Evolutionary conservation across 176 grass and related monocot genomes (phyloP).

Genomic region (Musa itinerans): DNA sequence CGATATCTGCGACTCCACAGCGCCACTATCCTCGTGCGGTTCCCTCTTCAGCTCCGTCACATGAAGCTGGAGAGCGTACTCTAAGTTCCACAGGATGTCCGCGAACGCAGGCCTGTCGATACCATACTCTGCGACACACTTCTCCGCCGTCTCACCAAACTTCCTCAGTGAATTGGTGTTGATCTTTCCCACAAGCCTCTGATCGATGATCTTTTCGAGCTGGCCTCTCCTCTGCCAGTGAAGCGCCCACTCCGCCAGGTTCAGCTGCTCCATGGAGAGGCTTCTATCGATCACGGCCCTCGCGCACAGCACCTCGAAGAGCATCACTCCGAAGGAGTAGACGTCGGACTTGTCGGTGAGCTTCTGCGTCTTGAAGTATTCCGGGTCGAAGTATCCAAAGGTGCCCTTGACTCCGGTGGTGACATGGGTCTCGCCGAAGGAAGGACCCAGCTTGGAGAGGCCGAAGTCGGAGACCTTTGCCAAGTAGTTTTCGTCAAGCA

Average conservation of each 20-base stretch:
- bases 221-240: conserved; percentile 5
- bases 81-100: conserved; percentile 10
- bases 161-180: not conserved
- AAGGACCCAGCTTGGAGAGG: conserved; percentile 3
- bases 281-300: conserved; percentile 1
- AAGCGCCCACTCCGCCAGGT: conserved; percentile 17
- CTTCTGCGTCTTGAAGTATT: conserved; percentile 14
- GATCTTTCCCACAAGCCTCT: not conserved
- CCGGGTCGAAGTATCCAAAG: conserved; percentile 6
- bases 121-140: not conserved
- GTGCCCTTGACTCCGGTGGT: not conserved
- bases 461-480: conserved; percentile 5
- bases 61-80: conserved; percentile 18
- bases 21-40: conserved; percentile 5
- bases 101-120: not conserved
- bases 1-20: not conserved
- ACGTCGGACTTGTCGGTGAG: conserved; percentile 14
- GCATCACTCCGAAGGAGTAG: conserved; percentile 15
- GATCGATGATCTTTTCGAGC: conserved; percentile 12
- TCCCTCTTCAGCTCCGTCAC: conserved; percentile 14
- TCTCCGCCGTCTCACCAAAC: conserved; percentile 14
- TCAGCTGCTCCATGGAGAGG: not conserved
- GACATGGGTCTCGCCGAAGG: not conserved
- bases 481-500: conserved; percentile 35
- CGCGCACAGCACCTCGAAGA: conserved; percentile 19